A percentile compares a stretch with the other conserved stretches of the same genome.
Evolutionary conservation across 2,329 filamentous ascomycete species (phyloP).

Genomic region (Chalaropsis ovoidea): DNA sequence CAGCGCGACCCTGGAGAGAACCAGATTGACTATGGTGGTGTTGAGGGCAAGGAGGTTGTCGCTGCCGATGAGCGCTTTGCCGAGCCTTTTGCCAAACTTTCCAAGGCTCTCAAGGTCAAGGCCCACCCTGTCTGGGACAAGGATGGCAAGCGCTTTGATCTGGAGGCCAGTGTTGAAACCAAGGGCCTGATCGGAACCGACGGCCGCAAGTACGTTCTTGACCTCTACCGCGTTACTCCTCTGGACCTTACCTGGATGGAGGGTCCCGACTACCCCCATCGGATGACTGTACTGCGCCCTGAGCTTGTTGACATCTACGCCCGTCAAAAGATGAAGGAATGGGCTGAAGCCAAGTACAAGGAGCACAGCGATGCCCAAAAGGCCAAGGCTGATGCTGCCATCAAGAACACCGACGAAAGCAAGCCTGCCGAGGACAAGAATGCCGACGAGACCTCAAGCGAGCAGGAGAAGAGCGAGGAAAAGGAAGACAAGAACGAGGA

Average conservation of each 20-base stretch:
- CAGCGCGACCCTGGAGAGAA: constrained; percentile 95
- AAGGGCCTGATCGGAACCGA: constrained; percentile 97
- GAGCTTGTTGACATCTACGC: constrained; percentile 83
- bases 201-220: constrained; percentile 92
- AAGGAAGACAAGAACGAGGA: constrained; percentile 25
- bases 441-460: constrained; percentile 32
- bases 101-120: constrained; percentile 83
- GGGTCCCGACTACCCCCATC: constrained; percentile 66
- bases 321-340: constrained; percentile 77
- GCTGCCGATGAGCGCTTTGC: constrained; percentile 82
- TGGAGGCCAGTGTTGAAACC: constrained; percentile 93
- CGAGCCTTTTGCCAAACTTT: constrained; percentile 77
- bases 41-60: constrained; percentile 92
- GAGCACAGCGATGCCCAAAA: constrained; percentile 33
- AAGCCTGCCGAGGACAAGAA: constrained; percentile 34
- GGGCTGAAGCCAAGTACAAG: constrained; percentile 60
- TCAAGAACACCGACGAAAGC: constrained; percentile 30
- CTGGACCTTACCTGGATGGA: constrained; percentile 88
- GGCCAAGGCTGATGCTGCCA: constrained; percentile 29
- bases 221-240: constrained; percentile 88
- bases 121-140: constrained; percentile 97
- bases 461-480: constrained; percentile 27
- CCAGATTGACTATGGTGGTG: constrained; percentile 96
- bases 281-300: constrained; percentile 86
- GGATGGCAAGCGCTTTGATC: constrained; percentile 75